Evolutionary conservation across 139 green algal species (phyloP), one percentile per base, ranked within the genome.

Genomic region (Coelastrella sp.): DNA sequence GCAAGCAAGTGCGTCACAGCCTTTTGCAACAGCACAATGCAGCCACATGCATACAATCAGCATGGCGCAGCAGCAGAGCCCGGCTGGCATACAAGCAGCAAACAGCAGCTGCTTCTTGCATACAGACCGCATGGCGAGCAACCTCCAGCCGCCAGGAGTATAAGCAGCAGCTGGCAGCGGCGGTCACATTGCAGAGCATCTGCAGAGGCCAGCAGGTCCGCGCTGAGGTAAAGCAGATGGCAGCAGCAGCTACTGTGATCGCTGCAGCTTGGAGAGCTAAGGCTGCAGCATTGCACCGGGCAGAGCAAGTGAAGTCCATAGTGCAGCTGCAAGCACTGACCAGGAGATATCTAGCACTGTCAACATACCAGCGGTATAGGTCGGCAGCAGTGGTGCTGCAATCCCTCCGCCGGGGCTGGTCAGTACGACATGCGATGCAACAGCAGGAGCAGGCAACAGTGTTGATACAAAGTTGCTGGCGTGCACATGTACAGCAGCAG

Each of bases 271-370:
- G 82, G 82, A 60, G 82, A 13, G 35, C 69, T 15, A 64, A 77
- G 19, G n/a, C 37, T 2, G 82, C 71, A 66, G 32, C 9, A 8
- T 57, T n/a, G 35, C 25, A 66, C 25, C 50, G 86, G 43, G 45
- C 37, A 17, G 35, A 83, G 64, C 43, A 89, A 37, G 41, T 71
- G 85, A 76, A 63, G 81, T 62, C 1, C 7, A n/a, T 82, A 30
- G 71, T 76, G 17, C 38, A 51, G 51, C 59, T 93, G 34, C 89
- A 93, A 67, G 50, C 69, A 5, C 17, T 50, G 5, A 74, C 60
- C 66, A 79, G 86, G 41, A 21, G 32, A 5, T 76, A 72, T 43
- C 17, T 27, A 21, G 75, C 68, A 5, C 60, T 30, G 23, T 53
- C 81, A 64, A 53, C 3, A 8, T 75, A 85, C 13, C 45, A 72